These are phyloP conservation scores for Pyrrhoderma lamaoense DNA, from an alignment of 1,284 basidiomycete genomes.

Conservation along the genomic window DNA sequence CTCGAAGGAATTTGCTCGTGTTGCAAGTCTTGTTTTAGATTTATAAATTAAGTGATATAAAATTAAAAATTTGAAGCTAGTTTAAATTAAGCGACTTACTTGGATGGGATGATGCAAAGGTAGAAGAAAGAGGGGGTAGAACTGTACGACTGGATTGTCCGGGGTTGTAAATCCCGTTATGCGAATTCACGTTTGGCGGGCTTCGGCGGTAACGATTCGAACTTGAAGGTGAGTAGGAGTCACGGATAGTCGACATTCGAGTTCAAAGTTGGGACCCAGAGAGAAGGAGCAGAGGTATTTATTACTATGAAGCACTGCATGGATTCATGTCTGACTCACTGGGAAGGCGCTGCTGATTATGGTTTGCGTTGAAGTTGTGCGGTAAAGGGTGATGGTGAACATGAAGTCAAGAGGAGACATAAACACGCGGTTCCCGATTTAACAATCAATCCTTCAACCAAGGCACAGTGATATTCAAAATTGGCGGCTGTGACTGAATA, in stretches of 20 bases:
- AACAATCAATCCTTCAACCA: not conserved
- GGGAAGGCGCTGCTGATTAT: conserved; percentile 4
- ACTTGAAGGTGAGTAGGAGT: conserved; percentile 40
- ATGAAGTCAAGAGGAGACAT: conserved; percentile 4
- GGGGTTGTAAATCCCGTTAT: conserved; percentile 60
- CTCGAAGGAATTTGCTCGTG: conserved; percentile 12
- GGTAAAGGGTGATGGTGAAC: conserved; percentile 5
- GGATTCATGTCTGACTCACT: conserved; percentile 8
- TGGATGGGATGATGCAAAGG: conserved; percentile 56
- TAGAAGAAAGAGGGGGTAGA: conserved; percentile 76
- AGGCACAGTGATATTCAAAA: conserved; percentile 12
- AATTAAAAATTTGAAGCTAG: conserved; percentile 43
- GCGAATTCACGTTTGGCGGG: conserved; percentile 49
- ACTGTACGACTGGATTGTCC: conserved; percentile 81
- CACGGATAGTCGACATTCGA: conserved; percentile 56
- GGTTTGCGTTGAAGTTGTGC: conserved; percentile 2
- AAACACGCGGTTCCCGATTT: conserved; percentile 13
- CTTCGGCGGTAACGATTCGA: conserved; percentile 52
- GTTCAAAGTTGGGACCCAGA: conserved; percentile 28
- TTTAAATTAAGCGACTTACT: conserved; percentile 27
- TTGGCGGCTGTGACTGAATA: conserved; percentile 3
- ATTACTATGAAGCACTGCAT: conserved; percentile 9
- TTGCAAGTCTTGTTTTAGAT: conserved; percentile 10
- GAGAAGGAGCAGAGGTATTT: conserved; percentile 34
- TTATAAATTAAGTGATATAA: conserved; percentile 6